A percentile compares a stretch with the other conserved stretches of the same genome.
Evolutionary conservation across 371 early-diverging fungal genomes (phyloP).

Genomic region (Mucor saturninus): DNA sequence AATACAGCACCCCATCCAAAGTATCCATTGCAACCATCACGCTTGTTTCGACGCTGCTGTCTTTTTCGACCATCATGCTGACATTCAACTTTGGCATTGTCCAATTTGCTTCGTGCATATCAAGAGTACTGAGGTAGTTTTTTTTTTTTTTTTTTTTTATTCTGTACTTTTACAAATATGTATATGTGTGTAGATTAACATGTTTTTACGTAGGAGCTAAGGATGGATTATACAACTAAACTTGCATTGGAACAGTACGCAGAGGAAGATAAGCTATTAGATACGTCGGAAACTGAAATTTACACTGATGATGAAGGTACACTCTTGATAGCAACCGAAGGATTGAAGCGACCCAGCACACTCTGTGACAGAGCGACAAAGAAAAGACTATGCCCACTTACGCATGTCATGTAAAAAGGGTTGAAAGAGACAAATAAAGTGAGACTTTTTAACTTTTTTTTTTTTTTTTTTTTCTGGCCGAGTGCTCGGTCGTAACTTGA

Average conservation of each 20-base stretch:
- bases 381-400: conserved; percentile 17
- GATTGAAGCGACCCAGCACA: background rate
- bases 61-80: conserved; percentile 23
- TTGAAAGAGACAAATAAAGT: background rate
- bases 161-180: no score
- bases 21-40: conserved; percentile 24
- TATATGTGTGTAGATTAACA: background rate
- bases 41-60: conserved; percentile 26
- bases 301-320: conserved; percentile 4
- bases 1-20: conserved; percentile 25
- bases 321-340: background rate
- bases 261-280: conserved; percentile 12
- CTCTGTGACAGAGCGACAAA: background rate
- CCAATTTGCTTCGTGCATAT: conserved; percentile 33
- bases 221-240: conserved; percentile 23
- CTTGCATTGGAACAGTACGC: conserved; percentile 13
- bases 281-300: conserved; percentile 21
- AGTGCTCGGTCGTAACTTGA: conserved; percentile 17
- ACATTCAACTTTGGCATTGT: conserved; percentile 29
- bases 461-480: conserved; percentile 12
- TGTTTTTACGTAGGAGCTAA: conserved; percentile 14
- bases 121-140: conserved; percentile 24
- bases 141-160: background rate
- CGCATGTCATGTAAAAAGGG: conserved; percentile 22
- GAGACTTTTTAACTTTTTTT: background rate